Evolutionary conservation across 345 rosid genomes (phyloP).

Genomic region (Salix brachista): DNA sequence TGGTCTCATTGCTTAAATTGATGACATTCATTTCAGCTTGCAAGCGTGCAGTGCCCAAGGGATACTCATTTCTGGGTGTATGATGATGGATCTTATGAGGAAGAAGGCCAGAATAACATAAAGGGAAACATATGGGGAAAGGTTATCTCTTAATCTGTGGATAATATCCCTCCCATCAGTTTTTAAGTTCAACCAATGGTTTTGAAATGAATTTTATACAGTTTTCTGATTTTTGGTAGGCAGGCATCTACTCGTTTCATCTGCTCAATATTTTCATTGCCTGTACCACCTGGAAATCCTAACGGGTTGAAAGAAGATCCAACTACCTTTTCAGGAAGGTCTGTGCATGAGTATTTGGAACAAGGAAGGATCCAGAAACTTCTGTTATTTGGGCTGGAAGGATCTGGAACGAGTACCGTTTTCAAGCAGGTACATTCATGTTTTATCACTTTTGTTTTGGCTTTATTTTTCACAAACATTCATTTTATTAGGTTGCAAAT

Average conservation of each 20-base stretch:
- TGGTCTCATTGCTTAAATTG: background rate
- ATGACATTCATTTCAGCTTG: conserved; percentile 51
- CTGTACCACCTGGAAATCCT: conserved; percentile 47
- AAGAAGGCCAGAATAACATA: conserved; percentile 93
- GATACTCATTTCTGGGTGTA: conserved; percentile 93
- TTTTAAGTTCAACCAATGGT: background rate
- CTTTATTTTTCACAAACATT: background rate
- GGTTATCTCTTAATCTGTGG: conserved; percentile 46
- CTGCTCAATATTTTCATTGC: conserved; percentile 53
- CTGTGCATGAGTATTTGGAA: conserved; percentile 45
- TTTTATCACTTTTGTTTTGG: background rate
- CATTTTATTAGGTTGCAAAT: too few species aligned
- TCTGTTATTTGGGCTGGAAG: conserved; percentile 51
- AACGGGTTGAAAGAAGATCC: conserved; percentile 41
- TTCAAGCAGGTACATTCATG: conserved; percentile 50
- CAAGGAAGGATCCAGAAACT: conserved; percentile 53
- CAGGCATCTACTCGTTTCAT: conserved; percentile 59
- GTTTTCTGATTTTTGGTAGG: conserved; percentile 43
- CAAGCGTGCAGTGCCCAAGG: conserved; percentile 74
- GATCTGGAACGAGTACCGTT: conserved; percentile 60
- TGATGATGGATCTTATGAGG: conserved; percentile 90
- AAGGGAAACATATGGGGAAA: conserved; percentile 90
- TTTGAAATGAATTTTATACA: conserved; percentile 31
- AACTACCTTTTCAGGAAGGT: conserved; percentile 34
- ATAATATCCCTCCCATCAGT: background rate